Conservation (phyloP, 768 basidiomycete species). For the Asterophora parasitica region DNA sequence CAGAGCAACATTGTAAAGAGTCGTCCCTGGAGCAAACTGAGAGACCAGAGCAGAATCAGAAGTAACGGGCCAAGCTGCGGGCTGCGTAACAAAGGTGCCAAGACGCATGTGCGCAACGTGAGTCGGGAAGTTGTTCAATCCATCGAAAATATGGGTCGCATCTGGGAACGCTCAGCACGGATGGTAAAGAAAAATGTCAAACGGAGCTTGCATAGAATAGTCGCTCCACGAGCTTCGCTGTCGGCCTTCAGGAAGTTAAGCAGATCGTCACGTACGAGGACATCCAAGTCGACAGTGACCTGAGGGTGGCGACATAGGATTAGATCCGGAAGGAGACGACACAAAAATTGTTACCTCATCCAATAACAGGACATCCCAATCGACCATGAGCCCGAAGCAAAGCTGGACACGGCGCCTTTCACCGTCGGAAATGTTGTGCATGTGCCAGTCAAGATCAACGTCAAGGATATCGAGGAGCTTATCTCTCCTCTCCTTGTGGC, state of each 20-base stretch:
- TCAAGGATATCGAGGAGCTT: conserved; percentile 85
- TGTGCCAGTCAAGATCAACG: conserved; percentile 93
- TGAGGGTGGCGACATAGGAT: conserved; percentile 24
- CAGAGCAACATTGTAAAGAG: conserved; percentile 71
- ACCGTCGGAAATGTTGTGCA: conserved; percentile 95
- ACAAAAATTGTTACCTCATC: conserved; percentile 65
- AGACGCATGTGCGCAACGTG: conserved; percentile 90
- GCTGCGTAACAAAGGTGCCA: conserved; percentile 64
- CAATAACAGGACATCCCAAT: conserved; percentile 89
- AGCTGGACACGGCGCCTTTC: conserved; percentile 91
- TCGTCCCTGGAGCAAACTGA: conserved; percentile 21
- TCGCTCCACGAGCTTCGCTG: conserved; percentile 73
- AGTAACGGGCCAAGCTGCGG: conserved; percentile 66
- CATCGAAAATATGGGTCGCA: conserved; percentile 97
- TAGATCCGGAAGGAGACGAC: conserved; percentile 6
- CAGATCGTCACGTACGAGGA: conserved; percentile 89
- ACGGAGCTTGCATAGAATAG: conserved; percentile 69
- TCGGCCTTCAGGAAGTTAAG: conserved; percentile 83
- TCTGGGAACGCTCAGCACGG: conserved; percentile 39
- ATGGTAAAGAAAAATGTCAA: background rate
- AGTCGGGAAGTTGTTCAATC: conserved; percentile 86
- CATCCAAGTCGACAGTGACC: conserved; percentile 97
- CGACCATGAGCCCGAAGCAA: conserved; percentile 91
- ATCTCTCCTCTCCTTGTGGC: conserved; percentile 87
- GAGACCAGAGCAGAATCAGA: conserved; percentile 16